Conservation (phyloP, 129 eudicot genomes). For the Rutidosis leptorrhynchoides region DNA sequence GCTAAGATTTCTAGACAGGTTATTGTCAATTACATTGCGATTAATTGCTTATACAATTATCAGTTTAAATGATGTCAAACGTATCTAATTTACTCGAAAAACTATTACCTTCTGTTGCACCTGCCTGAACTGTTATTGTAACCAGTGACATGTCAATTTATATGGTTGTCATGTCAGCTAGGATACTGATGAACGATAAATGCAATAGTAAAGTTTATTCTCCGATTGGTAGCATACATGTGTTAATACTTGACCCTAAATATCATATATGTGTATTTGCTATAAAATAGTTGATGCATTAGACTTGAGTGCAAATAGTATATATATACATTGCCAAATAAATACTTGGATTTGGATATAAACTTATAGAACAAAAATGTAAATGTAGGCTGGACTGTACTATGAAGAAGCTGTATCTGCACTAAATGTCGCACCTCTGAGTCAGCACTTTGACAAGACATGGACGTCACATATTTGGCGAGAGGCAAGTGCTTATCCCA, state of each 20-base stretch:
- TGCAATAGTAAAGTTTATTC: not conserved
- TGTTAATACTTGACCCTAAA: not conserved
- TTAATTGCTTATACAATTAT: not conserved
- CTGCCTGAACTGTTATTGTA: not conserved
- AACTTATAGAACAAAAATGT: constrained; percentile 9
- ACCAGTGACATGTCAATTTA: not conserved
- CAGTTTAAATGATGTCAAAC: not conserved
- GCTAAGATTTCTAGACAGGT: constrained; percentile 90
- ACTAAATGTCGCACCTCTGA: constrained; percentile 62
- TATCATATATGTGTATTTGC: not conserved
- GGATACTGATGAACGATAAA: not conserved
- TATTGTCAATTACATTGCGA: not conserved
- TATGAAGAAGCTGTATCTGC: constrained; percentile 84
- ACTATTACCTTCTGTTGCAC: not conserved
- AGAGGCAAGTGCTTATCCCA: too few relatives aligned
- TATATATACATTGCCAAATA: constrained; percentile 9
- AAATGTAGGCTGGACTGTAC: constrained; percentile 64
- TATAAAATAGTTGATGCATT: not conserved
- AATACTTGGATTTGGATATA: constrained; percentile 9
- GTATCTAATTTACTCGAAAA: not conserved
- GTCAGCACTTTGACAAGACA: constrained; percentile 73
- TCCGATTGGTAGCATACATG: not conserved
- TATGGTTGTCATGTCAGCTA: not conserved
- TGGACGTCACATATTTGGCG: constrained; percentile 82
- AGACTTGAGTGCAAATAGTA: not conserved